Evolutionary conservation across 2,329 filamentous ascomycete species (phyloP), one percentile per base, ranked within the genome.

Genomic region (Colletotrichum lentis): DNA sequence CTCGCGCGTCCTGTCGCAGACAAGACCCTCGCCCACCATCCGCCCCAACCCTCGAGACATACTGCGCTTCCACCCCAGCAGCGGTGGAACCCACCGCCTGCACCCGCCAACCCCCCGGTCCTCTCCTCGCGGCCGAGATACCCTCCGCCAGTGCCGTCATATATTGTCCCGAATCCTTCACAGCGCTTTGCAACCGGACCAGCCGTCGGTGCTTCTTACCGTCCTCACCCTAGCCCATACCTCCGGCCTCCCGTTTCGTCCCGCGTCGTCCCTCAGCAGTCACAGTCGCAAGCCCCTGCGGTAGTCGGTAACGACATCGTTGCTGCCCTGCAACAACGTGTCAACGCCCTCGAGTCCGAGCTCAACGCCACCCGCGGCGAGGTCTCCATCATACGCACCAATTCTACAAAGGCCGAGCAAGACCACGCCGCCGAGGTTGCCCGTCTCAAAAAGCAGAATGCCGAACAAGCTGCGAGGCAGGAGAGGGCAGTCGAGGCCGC

Each of bases 331-430:
- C 84, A 87, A 71, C 83, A 85, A 37, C 83, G 85, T 44, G 77
- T 89, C 41, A 78, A 79, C 8, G 80, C 82, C 1, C 80, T 90
- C 3, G 83, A 86, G 71, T 79, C 84, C 6, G 86, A 88, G 57
- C 82, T 90, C 18, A 83, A 83, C 62, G 84, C 85, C 3, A 91
- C 91, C 72, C 82, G 86, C 20, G 92, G 92, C 57, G 91, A 94
- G 76, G 88, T 89, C 35, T 85, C 90, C 58, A 93, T 94, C 69
- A 83, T 94, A n/a, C 87, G 92, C 41, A 86, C 86, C 68, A 92
- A 92, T 68, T 84, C 88, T 47, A 86, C 90, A 57, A 90, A 88
- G 73, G 80, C 84, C 0, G 81, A 83, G 18, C 86, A 87, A 59
- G 85, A 89, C 54, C 87, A 90, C 73, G 88, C 92, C 57, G 83